Base-by-base conservation (phyloP, 805 yeast species). In the Ogataea pini region DNA sequence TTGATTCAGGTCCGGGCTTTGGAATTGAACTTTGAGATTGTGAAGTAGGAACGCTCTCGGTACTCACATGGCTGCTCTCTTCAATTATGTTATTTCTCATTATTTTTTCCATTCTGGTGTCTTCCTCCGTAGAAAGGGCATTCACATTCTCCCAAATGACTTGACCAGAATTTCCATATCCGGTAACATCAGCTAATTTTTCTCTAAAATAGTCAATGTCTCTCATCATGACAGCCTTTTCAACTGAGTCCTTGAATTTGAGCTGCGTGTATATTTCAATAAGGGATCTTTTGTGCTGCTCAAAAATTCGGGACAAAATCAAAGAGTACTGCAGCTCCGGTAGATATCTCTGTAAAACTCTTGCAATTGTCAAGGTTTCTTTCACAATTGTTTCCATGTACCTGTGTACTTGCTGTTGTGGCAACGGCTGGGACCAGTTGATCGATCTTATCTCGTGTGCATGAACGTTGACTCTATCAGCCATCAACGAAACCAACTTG, bases 401-500 rank as follows among this genome's bases (percentile, higher is more conserved):
- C 28, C 64, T 69, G 59, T 83, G 85, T 37, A 81, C 80, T 44
- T 75, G 78, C 12, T 69, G 73, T 7, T 67, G 69, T 7, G 67
- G 62, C 2, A 72, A 48, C 0, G 78, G 73, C 14, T 65, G 67
- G 2, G 79, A 67, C 82, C 85, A 82, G 55, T 83, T 74, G 9
- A 76, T 71, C 17, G 62, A 64, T 12, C 68, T 58, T 2, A 84
- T 70, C 3, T 77, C 69, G n/a, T 62, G 58, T 46, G 84, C 72
- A 58, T 82, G 85, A 31, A 64, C 68, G 1, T 66, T 56, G 1
- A 83, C 77, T 46, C 88, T 76, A 50, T 85, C 91, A 36, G 74
- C 72, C 91, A 86, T 85, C 14, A 86, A 77, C 2, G 83, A 74
- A n/a, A 85, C 79, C 37, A 86, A 71, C 60, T 85, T 85, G 36